Percentiles rank a stretch among this genome's conserved stretches.
Conservation (phyloP, 192 early-diverging fungal species). For the Coemansia furcata region DNA sequence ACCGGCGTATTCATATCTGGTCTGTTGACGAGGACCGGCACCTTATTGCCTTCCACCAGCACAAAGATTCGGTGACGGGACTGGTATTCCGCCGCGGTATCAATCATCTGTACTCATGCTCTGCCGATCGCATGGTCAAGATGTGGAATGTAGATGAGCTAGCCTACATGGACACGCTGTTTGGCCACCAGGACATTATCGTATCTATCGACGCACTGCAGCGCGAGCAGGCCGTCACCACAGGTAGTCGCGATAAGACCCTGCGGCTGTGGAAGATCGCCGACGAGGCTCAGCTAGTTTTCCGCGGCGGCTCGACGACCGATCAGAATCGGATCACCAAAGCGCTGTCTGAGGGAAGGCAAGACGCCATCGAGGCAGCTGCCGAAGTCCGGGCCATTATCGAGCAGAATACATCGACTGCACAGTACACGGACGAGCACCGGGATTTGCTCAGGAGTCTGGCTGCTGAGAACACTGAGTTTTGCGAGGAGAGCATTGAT, state of each 20-base stretch:
- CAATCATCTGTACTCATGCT: conserved; percentile 81
- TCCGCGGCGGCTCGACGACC: conserved; percentile 68
- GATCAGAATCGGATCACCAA: conserved; percentile 39
- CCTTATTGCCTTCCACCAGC: conserved; percentile 77
- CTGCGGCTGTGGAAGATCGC: conserved; percentile 93
- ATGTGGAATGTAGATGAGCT: conserved; percentile 93
- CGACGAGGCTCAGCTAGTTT: conserved; percentile 92
- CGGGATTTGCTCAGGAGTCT: conserved; percentile 24
- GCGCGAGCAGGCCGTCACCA: conserved; percentile 88
- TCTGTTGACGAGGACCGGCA: conserved; percentile 73
- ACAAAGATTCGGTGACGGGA: conserved; percentile 85
- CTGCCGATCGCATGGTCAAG: conserved; percentile 92
- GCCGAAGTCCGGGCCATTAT: not conserved
- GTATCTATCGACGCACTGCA: conserved; percentile 75
- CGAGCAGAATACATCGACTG: conserved; percentile 2
- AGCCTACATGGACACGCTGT: conserved; percentile 93
- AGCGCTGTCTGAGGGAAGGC: not conserved
- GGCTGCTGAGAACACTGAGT: conserved; percentile 12
- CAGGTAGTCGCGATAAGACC: conserved; percentile 87
- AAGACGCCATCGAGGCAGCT: not conserved
- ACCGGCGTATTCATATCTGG: conserved; percentile 93
- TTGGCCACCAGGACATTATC: conserved; percentile 96
- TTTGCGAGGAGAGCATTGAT: conserved; percentile 72
- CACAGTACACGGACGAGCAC: not conserved
- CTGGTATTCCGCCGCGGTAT: conserved; percentile 80